Base-by-base conservation (phyloP, 2,329 filamentous ascomycete genomes). In the Xylariaceae sp. region DNA sequence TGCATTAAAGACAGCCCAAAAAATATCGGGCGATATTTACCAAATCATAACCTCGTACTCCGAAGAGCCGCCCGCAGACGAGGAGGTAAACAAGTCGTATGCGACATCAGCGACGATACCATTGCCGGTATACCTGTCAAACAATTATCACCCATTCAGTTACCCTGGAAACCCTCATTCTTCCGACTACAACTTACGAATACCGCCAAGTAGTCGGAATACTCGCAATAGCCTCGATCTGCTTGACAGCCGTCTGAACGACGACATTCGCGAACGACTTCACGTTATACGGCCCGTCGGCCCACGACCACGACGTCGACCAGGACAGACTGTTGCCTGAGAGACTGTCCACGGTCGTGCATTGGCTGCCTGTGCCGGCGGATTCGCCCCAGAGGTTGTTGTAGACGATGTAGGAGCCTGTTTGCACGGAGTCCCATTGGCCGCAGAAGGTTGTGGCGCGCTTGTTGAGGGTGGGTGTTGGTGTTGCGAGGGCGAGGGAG, bases 41-140 rank as follows among this genome's bases (percentile, higher is more conserved):
- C 68, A 70, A 51, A 70, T 55, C 69, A 71, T 87, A 68, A 87
- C 77, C 72, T 87, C 84, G 69, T 83, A 85, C 66, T 82, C 75
- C n/a, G 77, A 69, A 48, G 75, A 77, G 23, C 70, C 71, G 10
- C 77, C 73, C 13, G 76, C 74, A 18, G 77, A 75, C 10, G 72
- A 72, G 3, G 75, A 74, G 15, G 82, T 81, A 73, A 85, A 86
- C 49, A 86, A 68, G 69, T 86, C 82, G 68, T 85, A 86, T 30
- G 82, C 75, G 7, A 87, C 83, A 67, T 86, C 76, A 51, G 81
- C 80, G 47, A 83, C 74, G 49, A 84, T 69, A 62, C 68, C 65
- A 55, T 69, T 74, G 62, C 80, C 81, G 8, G 75, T 76, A 72
- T 85, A 82, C 51, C 78, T 70, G 44, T 49, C 37, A 49, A 13